These are phyloP conservation scores for Barbarea vulgaris DNA, from an alignment of 345 rosid genomes.

Conservation along the genomic window DNA sequence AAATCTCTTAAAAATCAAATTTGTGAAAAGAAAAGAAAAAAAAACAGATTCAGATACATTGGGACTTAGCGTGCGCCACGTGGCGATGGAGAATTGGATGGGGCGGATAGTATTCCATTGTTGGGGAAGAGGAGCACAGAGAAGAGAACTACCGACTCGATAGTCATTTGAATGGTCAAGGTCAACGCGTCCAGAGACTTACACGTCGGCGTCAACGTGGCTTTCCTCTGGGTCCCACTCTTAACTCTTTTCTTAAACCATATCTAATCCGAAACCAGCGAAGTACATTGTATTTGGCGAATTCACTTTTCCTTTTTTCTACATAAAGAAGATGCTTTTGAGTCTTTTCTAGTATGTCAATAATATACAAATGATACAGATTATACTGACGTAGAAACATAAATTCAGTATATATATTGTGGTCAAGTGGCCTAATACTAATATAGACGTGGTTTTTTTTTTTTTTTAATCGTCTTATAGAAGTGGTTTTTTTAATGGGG, in stretches of 20 bases:
- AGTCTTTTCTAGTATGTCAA: neutral
- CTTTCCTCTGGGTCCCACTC: constrained; percentile 10
- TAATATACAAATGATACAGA: neutral
- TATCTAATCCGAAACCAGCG: constrained; percentile 8
- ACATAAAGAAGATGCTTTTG: constrained; percentile 3
- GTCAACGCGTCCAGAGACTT: constrained; percentile 36
- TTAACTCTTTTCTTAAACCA: constrained; percentile 11
- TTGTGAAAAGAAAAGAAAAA: neutral
- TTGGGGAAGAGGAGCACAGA: constrained; percentile 18
- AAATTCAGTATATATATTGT: neutral
- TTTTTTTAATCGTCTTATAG: no score
- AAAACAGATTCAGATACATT: constrained; percentile 28
- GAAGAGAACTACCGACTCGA: constrained; percentile 20
- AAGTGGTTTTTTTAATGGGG: neutral
- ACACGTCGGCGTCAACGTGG: constrained; percentile 43
- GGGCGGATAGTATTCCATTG: constrained; percentile 38
- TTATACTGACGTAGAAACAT: neutral
- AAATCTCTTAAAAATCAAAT: neutral
- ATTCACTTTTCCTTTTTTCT: neutral
- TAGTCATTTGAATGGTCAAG: constrained; percentile 37
- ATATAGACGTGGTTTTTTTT: neutral
- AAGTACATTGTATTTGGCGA: constrained; percentile 37
- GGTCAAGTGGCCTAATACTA: neutral
- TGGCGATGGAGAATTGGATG: constrained; percentile 2
- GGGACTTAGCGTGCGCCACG: constrained; percentile 31